Conservation (phyloP, 1,139 yeast genomes). For the Kurtzmaniella natalensis region DNA sequence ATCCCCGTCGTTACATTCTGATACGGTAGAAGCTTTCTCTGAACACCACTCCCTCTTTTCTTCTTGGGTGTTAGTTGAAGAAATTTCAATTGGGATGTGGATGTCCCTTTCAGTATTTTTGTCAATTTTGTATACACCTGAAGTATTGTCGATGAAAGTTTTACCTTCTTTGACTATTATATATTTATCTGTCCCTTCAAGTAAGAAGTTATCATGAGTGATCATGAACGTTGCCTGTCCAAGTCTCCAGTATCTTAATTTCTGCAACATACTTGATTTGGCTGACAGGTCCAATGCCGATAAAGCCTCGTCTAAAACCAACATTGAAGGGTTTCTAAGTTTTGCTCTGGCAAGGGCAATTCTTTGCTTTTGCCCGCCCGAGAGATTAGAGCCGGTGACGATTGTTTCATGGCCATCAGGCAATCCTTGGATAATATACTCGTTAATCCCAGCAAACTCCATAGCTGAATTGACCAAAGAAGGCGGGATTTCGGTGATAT, state of each 20-base stretch:
- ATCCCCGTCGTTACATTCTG: too few species aligned
- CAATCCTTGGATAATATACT: slow-evolving; percentile 40
- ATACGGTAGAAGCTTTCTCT: not conserved
- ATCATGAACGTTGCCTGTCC: slow-evolving; percentile 74
- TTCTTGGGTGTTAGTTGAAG: not conserved
- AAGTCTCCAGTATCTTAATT: slow-evolving; percentile 55
- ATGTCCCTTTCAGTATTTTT: not conserved
- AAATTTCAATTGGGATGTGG: not conserved
- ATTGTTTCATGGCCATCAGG: slow-evolving; percentile 53
- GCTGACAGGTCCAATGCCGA: slow-evolving; percentile 68
- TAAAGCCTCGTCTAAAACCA: slow-evolving; percentile 80
- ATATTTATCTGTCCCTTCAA: slow-evolving; percentile 48
- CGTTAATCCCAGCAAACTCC: slow-evolving; percentile 43
- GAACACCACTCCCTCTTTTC: not conserved
- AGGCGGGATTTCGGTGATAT: slow-evolving; percentile 21
- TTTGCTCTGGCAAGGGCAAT: slow-evolving; percentile 80
- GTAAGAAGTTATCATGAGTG: slow-evolving; percentile 69
- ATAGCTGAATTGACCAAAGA: slow-evolving; percentile 41
- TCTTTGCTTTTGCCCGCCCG: slow-evolving; percentile 91
- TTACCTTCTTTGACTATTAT: slow-evolving; percentile 62
- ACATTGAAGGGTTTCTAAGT: slow-evolving; percentile 63
- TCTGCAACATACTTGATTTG: slow-evolving; percentile 40
- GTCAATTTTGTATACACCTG: too few species aligned
- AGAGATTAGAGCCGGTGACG: slow-evolving; percentile 52
- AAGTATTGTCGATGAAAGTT: slow-evolving; percentile 32